Evolutionary conservation across 73 alveolate species (phyloP).

Genomic region (Paramecium caudatum): DNA sequence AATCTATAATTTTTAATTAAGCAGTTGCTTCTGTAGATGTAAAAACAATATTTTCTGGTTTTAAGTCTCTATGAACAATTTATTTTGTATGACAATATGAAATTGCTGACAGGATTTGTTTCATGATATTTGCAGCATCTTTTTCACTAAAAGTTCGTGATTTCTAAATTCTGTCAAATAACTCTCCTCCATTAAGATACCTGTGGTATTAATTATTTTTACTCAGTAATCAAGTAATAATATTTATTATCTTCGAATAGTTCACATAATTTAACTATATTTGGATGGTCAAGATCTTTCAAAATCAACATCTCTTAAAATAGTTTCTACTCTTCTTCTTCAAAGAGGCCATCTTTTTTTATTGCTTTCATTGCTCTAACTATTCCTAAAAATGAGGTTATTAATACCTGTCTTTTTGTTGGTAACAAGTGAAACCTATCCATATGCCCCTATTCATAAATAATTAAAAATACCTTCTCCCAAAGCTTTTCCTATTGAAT

Average conservation of each 20-base stretch:
- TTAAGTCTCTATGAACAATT: constrained; percentile 84
- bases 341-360: constrained; percentile 79
- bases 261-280: constrained; percentile 67
- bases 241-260: constrained; percentile 69
- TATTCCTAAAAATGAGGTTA: constrained; percentile 3
- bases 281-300: constrained; percentile 70
- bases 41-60: constrained; percentile 80
- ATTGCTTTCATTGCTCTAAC: constrained; percentile 93
- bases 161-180: constrained; percentile 74
- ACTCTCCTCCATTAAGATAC: constrained; percentile 78
- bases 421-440: constrained; percentile 91
- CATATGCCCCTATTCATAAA: constrained; percentile 81
- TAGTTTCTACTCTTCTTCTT: constrained; percentile 69
- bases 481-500: constrained; percentile 32
- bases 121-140: constrained; percentile 76
- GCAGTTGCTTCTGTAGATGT: constrained; percentile 57
- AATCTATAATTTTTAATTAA: constrained; percentile 71
- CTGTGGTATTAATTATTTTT: constrained; percentile 12
- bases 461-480: constrained; percentile 50
- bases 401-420: constrained; percentile 78
- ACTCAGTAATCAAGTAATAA: constrained; percentile 72
- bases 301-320: constrained; percentile 85
- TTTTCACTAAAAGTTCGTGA: constrained; percentile 56
- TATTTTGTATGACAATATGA: constrained; percentile 81
- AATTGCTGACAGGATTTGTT: constrained; percentile 77